Conservation (phyloP, 495 filamentous ascomycete species). For the Aspergillus cavernicola region DNA sequence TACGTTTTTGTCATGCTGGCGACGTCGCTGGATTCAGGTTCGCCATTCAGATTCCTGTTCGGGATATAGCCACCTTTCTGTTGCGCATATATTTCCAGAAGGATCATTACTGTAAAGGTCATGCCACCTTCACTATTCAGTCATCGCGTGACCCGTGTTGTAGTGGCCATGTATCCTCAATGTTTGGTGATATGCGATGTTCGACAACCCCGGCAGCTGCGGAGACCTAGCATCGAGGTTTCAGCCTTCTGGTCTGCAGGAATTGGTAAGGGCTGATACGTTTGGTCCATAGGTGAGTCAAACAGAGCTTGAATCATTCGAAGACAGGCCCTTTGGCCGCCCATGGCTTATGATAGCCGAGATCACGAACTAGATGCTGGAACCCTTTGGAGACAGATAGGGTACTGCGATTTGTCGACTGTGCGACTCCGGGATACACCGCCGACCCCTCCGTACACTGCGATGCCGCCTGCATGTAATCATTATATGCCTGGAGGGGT, state of each 20-base stretch:
- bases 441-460: constrained; percentile 21
- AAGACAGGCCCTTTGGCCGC: not conserved
- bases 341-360: not conserved
- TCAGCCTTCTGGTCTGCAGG: not conserved
- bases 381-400: not conserved
- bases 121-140: not conserved
- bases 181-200: not conserved
- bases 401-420: constrained; percentile 10
- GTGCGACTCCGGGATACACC: constrained; percentile 16
- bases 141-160: not conserved
- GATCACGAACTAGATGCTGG: not conserved
- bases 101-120: not conserved
- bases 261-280: not conserved
- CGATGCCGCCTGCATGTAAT: constrained; percentile 16
- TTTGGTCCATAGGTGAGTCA: not conserved
- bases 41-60: not conserved
- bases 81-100: not conserved
- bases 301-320: not conserved
- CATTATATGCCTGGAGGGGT: constrained; percentile 2
- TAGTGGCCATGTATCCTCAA: not conserved
- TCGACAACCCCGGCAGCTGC: not conserved
- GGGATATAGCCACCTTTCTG: not conserved
- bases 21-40: not conserved
- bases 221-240: not conserved
- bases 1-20: not conserved